A percentile compares a stretch with the other conserved stretches of the same genome.
These are phyloP conservation scores for Omphalotus guepiniiformis DNA, from an alignment of 768 basidiomycete genomes.

Conservation along the genomic window DNA sequence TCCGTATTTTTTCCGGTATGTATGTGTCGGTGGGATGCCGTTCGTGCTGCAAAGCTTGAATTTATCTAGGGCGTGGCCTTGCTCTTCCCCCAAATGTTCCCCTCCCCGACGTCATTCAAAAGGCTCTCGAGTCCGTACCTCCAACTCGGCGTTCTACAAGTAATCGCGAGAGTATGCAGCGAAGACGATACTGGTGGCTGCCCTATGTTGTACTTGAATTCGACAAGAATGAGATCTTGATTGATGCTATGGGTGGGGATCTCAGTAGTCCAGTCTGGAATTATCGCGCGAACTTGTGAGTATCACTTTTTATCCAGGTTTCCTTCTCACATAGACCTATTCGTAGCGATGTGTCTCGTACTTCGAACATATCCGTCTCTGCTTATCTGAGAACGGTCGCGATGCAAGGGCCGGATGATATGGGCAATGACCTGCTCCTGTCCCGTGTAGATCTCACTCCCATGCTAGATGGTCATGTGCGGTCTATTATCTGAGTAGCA, in stretches of 20 bases:
- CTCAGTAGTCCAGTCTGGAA: constrained; percentile 89
- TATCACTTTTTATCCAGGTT: constrained; percentile 15
- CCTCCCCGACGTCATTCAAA: constrained; percentile 82
- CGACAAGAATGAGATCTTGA: constrained; percentile 94
- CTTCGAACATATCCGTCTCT: constrained; percentile 87
- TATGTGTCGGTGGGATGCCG: constrained; percentile 18
- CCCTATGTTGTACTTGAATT: constrained; percentile 98
- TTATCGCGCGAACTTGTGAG: constrained; percentile 92
- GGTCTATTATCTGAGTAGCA: constrained; percentile 19
- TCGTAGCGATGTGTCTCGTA: constrained; percentile 87
- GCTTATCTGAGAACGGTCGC: constrained; percentile 86
- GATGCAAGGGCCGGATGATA: constrained; percentile 77
- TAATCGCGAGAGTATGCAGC: constrained; percentile 87
- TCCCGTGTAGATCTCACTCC: constrained; percentile 90
- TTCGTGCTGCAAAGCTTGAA: constrained; percentile 4
- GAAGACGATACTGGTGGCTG: constrained; percentile 94
- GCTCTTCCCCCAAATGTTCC: constrained; percentile 71
- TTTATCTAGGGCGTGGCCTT: constrained; percentile 65
- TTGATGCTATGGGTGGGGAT: constrained; percentile 96
- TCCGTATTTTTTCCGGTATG: constrained; percentile 90
- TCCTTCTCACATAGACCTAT: background rate
- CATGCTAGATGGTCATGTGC: constrained; percentile 71
- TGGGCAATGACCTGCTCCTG: constrained; percentile 96
- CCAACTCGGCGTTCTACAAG: constrained; percentile 53
- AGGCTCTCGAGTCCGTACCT: constrained; percentile 66